Base-by-base conservation (phyloP, 495 filamentous ascomycete genomes). In the Rhizodiscina lignyota region DNA sequence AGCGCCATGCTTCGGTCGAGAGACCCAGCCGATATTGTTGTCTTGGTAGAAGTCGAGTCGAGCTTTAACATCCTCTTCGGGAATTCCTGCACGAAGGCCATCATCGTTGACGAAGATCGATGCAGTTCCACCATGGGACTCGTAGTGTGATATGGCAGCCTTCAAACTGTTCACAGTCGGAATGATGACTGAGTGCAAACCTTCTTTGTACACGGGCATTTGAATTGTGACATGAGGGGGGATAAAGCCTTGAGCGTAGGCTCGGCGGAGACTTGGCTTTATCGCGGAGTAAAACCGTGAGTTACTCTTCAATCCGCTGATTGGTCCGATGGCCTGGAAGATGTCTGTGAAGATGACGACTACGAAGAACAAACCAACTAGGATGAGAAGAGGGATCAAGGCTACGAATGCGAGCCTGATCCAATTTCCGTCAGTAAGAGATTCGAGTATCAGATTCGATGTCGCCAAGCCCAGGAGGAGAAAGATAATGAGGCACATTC, bases 201-300 rank as follows among this genome's bases (percentile, higher is more conserved):
- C 71, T 48, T 80, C 75, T 40, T 76, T 80, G 52, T 79, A 80
- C 0, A 80, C 72, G 5, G 75, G 75, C 62, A 74, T 74, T 51
- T 80, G 75, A 40, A 79, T 74, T 3, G 75, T 80, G 23, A 80
- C 62, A 44, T 79, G 74, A 4, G 75, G 75, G 10, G n/a, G 24
- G 8, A 8, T n/a, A 27, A 8, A 27, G 24, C n/a, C n/a, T 27
- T 27, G n/a, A n/a, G 24, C 24, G n/a, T 27, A 27, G 8, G 24
- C 24, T 27, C 24, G 24, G n/a, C 8, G 18, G 10, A 33, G 26
- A 20, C 16, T 36, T 24, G 30, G 30, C 8, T 18, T 12, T 6
- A 18, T 33, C 8, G 11, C 33, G 10, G 33, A 36, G 17, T 36
- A 36, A 19, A 36, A 36, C 12, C 23, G 6, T 5, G 22, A 34